A percentile compares a stretch with the other conserved stretches of the same genome.
These are phyloP conservation scores for Alternaria incomplexa DNA, from an alignment of 2,329 filamentous ascomycete genomes.

Conservation along the genomic window DNA sequence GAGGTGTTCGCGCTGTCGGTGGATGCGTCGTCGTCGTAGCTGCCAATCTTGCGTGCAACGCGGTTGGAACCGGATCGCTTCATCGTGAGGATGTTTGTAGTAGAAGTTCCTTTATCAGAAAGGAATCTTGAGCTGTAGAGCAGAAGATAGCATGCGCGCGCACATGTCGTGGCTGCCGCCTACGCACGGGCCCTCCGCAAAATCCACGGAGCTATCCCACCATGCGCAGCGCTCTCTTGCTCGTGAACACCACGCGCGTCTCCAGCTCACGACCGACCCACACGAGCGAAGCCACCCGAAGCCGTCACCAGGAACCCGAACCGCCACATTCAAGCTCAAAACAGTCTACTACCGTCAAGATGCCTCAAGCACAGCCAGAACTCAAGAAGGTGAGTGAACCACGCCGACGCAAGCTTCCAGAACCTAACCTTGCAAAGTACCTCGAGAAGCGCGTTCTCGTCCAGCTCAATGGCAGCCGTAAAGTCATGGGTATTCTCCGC, in stretches of 20 bases:
- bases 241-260: conserved; percentile 18
- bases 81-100: conserved; percentile 48
- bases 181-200: conserved; percentile 21
- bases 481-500: conserved; percentile 90
- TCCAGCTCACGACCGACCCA: conserved; percentile 4
- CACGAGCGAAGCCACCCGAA: conserved; percentile 5
- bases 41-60: conserved; percentile 79
- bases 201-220: conserved; percentile 30
- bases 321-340: neutral
- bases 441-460: conserved; percentile 99
- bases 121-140: neutral
- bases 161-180: conserved; percentile 17
- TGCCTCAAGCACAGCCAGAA: conserved; percentile 99
- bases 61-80: conserved; percentile 63
- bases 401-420: neutral
- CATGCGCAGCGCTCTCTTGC: conserved; percentile 12
- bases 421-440: conserved; percentile 67
- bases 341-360: conserved; percentile 57
- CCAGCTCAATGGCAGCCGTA: conserved; percentile 95
- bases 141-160: conserved; percentile 4
- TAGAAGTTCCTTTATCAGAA: neutral
- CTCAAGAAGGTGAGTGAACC: conserved; percentile 81
- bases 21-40: conserved; percentile 64
- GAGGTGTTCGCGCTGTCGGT: conserved; percentile 38
- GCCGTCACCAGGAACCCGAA: neutral